Evolutionary conservation across 78 protist species (phyloP).

Genomic region (Dictyostelium intermedium): DNA sequence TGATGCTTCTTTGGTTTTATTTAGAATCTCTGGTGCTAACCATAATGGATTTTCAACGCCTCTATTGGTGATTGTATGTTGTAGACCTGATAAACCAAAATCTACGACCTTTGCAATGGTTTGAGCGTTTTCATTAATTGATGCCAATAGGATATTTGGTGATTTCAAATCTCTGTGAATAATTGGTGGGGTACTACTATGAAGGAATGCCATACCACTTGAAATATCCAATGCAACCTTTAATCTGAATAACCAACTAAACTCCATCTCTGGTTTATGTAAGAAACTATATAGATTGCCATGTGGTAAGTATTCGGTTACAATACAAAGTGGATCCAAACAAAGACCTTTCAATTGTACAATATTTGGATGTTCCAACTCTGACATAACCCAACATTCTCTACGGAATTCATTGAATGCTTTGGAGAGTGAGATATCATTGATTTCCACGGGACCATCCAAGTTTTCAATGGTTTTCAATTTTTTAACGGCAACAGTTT

Average conservation of each 20-base stretch:
- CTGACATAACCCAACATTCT: slow-evolving; percentile 81
- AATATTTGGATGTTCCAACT: slow-evolving; percentile 72
- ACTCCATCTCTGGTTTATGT: slow-evolving; percentile 13
- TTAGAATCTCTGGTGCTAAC: slow-evolving; percentile 84
- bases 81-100: slow-evolving; percentile 79
- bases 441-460: slow-evolving; percentile 47
- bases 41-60: slow-evolving; percentile 84
- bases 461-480: slow-evolving; percentile 41
- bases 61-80: slow-evolving; percentile 58
- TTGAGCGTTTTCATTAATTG: slow-evolving; percentile 35
- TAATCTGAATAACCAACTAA: slow-evolving; percentile 51
- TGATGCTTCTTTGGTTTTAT: slow-evolving; percentile 29
- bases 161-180: slow-evolving; percentile 81
- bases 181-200: slow-evolving; percentile 67
- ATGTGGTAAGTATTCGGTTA: slow-evolving; percentile 72
- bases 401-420: slow-evolving; percentile 82
- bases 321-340: slow-evolving; percentile 76
- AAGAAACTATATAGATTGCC: slow-evolving; percentile 75
- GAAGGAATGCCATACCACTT: slow-evolving; percentile 84
- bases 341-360: slow-evolving; percentile 80
- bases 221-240: slow-evolving; percentile 69
- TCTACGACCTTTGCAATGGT: slow-evolving; percentile 79
- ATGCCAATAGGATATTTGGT: slow-evolving; percentile 79
- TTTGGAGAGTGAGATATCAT: slow-evolving; percentile 57
- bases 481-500: slow-evolving; percentile 77